These are phyloP conservation scores for Colletotrichum lentis DNA, from an alignment of 2,329 filamentous ascomycete genomes.

Conservation along the genomic window DNA sequence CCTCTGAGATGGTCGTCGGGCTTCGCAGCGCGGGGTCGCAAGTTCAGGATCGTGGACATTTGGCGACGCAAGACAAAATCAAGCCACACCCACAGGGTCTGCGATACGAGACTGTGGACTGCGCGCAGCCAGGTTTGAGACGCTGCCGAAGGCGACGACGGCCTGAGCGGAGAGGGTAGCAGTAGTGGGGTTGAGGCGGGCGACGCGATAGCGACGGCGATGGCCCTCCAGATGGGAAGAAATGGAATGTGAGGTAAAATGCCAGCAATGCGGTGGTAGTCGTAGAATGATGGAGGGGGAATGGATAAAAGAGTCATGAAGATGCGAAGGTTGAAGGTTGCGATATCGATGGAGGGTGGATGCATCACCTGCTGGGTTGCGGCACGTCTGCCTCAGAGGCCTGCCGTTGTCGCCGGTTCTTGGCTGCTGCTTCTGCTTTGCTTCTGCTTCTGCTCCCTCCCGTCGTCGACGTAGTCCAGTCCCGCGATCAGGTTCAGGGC, in stretches of 20 bases:
- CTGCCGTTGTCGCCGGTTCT: conserved; percentile 20
- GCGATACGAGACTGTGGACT: conserved; percentile 30
- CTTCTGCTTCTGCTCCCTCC: background rate
- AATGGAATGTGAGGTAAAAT: conserved; percentile 25
- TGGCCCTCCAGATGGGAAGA: background rate
- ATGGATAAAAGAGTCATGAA: conserved; percentile 22
- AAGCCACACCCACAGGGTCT: conserved; percentile 36
- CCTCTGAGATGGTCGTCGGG: conserved; percentile 25
- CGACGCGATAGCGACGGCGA: conserved; percentile 1
- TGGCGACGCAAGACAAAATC: conserved; percentile 36
- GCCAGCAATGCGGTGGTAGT: conserved; percentile 18
- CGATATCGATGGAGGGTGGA: conserved; percentile 30
- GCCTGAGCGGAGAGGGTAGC: conserved; percentile 22
- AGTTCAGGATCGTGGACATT: conserved; percentile 37
- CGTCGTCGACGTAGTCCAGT: background rate
- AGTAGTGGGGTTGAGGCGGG: background rate
- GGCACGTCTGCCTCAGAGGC: conserved; percentile 36
- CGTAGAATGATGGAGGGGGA: conserved; percentile 24
- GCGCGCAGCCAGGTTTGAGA: conserved; percentile 31
- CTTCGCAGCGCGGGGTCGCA: conserved; percentile 38
- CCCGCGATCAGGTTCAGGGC: conserved; percentile 7
- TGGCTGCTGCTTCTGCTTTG: conserved; percentile 12
- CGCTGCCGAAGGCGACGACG: conserved; percentile 17
- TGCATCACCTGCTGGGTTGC: conserved; percentile 21
- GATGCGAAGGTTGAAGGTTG: conserved; percentile 34